Evolutionary conservation across 2,329 filamentous ascomycete genomes (phyloP).

Genomic region (Pseudogymnoascus sp.): DNA sequence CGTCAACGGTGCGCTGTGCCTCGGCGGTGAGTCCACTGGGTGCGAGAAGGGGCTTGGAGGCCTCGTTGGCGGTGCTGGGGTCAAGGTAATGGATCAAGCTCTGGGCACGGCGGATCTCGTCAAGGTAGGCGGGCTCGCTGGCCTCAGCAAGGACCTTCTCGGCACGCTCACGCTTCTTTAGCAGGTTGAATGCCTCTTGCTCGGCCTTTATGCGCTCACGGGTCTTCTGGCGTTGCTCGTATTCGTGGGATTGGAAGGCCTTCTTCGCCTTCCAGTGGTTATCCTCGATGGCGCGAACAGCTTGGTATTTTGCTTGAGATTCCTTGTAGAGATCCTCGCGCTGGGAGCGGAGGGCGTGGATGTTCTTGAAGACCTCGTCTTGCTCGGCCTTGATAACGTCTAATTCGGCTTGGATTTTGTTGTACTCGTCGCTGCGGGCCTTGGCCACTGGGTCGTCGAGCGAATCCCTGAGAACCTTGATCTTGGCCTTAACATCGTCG

Average conservation of each 20-base stretch:
- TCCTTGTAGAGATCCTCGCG: slow-evolving; percentile 75
- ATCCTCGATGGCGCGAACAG: slow-evolving; percentile 83
- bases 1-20: slow-evolving; percentile 77
- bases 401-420: slow-evolving; percentile 77
- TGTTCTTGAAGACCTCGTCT: slow-evolving; percentile 82
- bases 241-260: slow-evolving; percentile 77
- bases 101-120: slow-evolving; percentile 86
- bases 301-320: slow-evolving; percentile 78
- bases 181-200: slow-evolving; percentile 64
- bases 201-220: slow-evolving; percentile 77
- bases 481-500: slow-evolving; percentile 77
- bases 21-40: slow-evolving; percentile 72
- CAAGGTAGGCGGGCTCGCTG: slow-evolving; percentile 79
- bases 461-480: slow-evolving; percentile 80
- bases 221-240: slow-evolving; percentile 68
- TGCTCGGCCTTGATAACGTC: slow-evolving; percentile 88
- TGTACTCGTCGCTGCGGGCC: slow-evolving; percentile 81
- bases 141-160: slow-evolving; percentile 74
- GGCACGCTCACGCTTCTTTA: slow-evolving; percentile 69
- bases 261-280: slow-evolving; percentile 76
- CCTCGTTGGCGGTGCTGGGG: slow-evolving; percentile 61
- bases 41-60: slow-evolving; percentile 52
- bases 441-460: slow-evolving; percentile 89
- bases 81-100: slow-evolving; percentile 88
- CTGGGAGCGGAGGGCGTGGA: slow-evolving; percentile 79